Percentiles rank a stretch among this genome's conserved stretches.
These are phyloP conservation scores for Sedum album DNA, from an alignment of 164 flowering plant species.

Conservation along the genomic window DNA sequence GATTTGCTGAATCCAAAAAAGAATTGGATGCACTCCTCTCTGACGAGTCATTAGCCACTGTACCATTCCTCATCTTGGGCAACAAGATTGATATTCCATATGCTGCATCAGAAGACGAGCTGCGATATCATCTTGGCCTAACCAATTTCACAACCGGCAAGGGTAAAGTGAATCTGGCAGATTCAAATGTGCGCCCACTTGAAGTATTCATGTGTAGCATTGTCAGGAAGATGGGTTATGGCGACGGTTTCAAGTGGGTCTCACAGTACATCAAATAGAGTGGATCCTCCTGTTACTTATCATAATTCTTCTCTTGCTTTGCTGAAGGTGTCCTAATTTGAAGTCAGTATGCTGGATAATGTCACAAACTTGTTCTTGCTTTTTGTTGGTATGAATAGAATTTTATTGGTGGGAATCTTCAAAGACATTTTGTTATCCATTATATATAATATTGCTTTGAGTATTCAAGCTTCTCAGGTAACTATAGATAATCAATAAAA, in stretches of 20 bases:
- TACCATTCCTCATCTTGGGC: slow-evolving; percentile 40
- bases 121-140: slow-evolving; percentile 39
- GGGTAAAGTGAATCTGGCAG: slow-evolving; percentile 31
- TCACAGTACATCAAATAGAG: slow-evolving; percentile 38
- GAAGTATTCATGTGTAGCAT: slow-evolving; percentile 51
- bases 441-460: background rate
- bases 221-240: slow-evolving; percentile 41
- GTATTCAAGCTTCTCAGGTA: background rate
- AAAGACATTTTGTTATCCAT: background rate
- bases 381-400: slow-evolving; percentile 6
- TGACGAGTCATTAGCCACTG: slow-evolving; percentile 26
- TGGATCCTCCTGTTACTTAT: background rate
- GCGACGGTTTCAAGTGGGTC: slow-evolving; percentile 47
- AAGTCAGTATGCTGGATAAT: background rate
- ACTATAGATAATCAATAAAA: background rate
- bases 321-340: background rate
- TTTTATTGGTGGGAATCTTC: background rate
- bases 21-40: slow-evolving; percentile 31
- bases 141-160: slow-evolving; percentile 41
- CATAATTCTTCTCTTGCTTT: background rate
- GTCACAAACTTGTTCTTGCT: background rate
- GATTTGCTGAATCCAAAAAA: slow-evolving; percentile 42
- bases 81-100: slow-evolving; percentile 50
- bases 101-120: slow-evolving; percentile 51
- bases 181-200: slow-evolving; percentile 32